Evolutionary conservation across 331 rosid genomes (phyloP), one percentile per base, ranked within the genome.

Genomic region (Acacia pycnantha): DNA sequence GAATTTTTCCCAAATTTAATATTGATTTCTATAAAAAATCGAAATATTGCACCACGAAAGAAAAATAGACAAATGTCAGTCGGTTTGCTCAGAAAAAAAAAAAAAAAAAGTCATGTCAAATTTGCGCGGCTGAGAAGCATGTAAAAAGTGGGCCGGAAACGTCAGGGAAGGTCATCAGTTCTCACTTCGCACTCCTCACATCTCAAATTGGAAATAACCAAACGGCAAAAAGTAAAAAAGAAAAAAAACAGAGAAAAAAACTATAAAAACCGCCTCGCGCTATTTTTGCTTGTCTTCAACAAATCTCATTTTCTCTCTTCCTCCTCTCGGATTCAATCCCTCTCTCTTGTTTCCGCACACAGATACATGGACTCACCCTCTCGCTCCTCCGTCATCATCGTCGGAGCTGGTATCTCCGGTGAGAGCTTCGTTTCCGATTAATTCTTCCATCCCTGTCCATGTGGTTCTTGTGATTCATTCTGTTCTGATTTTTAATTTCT

Each of bases 351-450:
- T 16, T 54, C 26, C 44, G 64, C 22, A 1, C 50, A 53, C 78
- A 71, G 79, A 93, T 78, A 75, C 82, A 95, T 95, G 99, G 98
- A 93, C 77, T 88, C 94, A 40, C 84, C 88, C 16, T 82, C 88
- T 82, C 92, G 91, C 81, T 90, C 92, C 87, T 91, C 98, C 81
- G 97, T 93, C 85, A 88, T 96, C 86, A 56, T 96, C 74, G 51
- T 96, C 88, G 99, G 99, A 15, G 98, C 99, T 16, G 99, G 99
- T 5, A 83, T 92, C 82, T 96, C 99, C 80, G 98, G 99, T 96
- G 81, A 83, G 87, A 82, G 24, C 16, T 12, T 0, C 31, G 3
- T 59, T 51, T 35, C 41, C 41, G 69, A 43, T 10, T 40, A 16
- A 47, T 51, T 51, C 27, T 24, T 19, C 44, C 37, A 50, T 37